Evolutionary conservation across 140 eudicot species (phyloP).

Genomic region (Anethum foeniculum): DNA sequence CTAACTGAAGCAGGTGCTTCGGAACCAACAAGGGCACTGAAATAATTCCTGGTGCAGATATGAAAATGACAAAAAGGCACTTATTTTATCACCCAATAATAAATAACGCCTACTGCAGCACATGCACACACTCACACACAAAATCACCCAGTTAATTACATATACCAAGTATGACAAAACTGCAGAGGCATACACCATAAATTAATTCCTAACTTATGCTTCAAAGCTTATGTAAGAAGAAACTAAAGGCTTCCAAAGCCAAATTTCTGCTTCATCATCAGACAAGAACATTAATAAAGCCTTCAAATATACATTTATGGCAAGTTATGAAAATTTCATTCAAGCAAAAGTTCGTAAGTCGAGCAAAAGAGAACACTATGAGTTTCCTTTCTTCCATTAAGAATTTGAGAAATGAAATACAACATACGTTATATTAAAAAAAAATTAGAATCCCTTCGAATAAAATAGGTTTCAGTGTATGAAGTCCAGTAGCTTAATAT

Average conservation of each 20-base stretch:
- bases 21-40: constrained; percentile 37
- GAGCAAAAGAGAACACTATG: neutral
- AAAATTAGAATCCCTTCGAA: neutral
- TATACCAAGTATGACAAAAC: neutral
- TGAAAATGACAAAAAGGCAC: neutral
- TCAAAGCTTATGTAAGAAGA: neutral
- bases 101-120: neutral
- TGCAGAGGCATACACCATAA: neutral
- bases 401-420: neutral
- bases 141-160: neutral
- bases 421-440: neutral
- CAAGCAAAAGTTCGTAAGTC: neutral
- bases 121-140: neutral
- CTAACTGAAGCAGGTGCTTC: constrained; percentile 22
- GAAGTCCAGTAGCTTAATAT: neutral
- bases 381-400: neutral
- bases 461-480: neutral
- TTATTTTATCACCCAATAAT: neutral
- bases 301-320: neutral
- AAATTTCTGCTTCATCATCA: neutral
- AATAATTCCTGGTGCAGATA: constrained; percentile 40
- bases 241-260: neutral
- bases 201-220: neutral
- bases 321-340: neutral
- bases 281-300: neutral